Evolutionary conservation across 1,139 yeast genomes (phyloP).

Genomic region (Yamadazyma atlantica): DNA sequence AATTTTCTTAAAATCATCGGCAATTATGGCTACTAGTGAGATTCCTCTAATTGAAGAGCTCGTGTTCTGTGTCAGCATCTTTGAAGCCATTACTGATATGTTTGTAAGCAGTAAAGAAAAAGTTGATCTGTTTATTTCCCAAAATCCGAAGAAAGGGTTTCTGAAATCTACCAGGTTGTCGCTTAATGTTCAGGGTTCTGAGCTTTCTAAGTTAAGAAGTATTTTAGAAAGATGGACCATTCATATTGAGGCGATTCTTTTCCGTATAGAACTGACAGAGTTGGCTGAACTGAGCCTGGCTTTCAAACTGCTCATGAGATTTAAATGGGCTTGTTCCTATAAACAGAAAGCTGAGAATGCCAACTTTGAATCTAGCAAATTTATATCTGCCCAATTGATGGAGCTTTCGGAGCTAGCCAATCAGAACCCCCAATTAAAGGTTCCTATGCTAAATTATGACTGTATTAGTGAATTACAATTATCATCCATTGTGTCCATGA

Average conservation of each 20-base stretch:
- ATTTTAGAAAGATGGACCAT: conserved; percentile 41
- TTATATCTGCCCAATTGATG: conserved; percentile 18
- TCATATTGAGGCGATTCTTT: conserved; percentile 11
- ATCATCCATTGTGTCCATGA: conserved; percentile 55
- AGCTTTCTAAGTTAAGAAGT: conserved; percentile 37
- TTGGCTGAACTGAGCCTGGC: not conserved
- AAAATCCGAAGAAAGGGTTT: conserved; percentile 18
- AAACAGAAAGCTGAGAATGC: conserved; percentile 31
- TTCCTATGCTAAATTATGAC: conserved; percentile 47
- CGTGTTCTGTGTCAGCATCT: conserved; percentile 29
- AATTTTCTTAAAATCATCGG: not conserved
- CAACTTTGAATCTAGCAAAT: conserved; percentile 31
- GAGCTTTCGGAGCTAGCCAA: conserved; percentile 23
- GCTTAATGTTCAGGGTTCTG: conserved; percentile 29
- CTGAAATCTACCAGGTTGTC: conserved; percentile 24
- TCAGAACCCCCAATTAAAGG: conserved; percentile 10
- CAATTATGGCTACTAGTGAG: conserved; percentile 1
- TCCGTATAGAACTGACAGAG: not conserved
- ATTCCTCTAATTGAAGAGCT: conserved; percentile 5
- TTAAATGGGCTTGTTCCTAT: conserved; percentile 36
- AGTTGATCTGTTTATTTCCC: conserved; percentile 18
- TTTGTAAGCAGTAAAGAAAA: conserved; percentile 35
- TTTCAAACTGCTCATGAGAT: conserved; percentile 19
- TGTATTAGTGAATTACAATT: conserved; percentile 59
- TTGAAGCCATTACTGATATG: conserved; percentile 58